These are phyloP conservation scores for Dioscorea zingiberensis DNA, from an alignment of 106 monocot genomes.

Conservation along the genomic window DNA sequence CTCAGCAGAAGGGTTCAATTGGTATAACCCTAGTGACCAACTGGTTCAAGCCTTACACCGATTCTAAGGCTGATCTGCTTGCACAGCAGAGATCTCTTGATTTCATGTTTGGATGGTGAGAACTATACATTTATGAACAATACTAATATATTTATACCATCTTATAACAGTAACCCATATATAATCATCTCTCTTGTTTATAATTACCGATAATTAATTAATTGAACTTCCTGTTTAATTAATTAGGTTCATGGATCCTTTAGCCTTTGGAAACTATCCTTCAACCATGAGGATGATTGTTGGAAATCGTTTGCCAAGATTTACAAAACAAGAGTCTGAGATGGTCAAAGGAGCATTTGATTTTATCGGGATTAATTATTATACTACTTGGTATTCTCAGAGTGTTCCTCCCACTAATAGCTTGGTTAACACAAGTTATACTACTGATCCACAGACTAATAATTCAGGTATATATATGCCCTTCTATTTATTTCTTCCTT, in stretches of 20 bases:
- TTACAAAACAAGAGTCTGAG: slow-evolving; percentile 23
- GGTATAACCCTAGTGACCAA: slow-evolving; percentile 24
- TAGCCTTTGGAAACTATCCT: slow-evolving; percentile 31
- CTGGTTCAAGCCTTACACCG: slow-evolving; percentile 29
- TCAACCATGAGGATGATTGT: slow-evolving; percentile 21
- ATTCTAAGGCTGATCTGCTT: slow-evolving; percentile 12
- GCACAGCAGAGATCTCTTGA: slow-evolving; percentile 29
- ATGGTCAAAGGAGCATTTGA: slow-evolving; percentile 30
- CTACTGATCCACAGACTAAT: slow-evolving; percentile 17
- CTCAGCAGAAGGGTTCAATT: slow-evolving; percentile 30
- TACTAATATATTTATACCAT: no score
- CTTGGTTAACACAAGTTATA: slow-evolving; percentile 6
- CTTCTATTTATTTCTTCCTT: background rate
- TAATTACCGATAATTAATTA: no score
- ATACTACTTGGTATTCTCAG: slow-evolving; percentile 20
- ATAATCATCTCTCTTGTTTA: no score
- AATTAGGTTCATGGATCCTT: slow-evolving; percentile 41
- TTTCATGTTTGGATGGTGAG: slow-evolving; percentile 47
- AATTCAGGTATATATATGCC: slow-evolving; percentile 7
- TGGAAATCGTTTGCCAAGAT: slow-evolving; percentile 28
- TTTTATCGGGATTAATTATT: slow-evolving; percentile 41
- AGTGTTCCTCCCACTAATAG: background rate
- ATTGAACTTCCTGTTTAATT: background rate
- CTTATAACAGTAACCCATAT: no score
- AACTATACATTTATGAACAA: background rate